Evolutionary conservation across 2,329 filamentous ascomycete genomes (phyloP), one percentile per base, ranked within the genome.

Genomic region (Alternaria rosae): DNA sequence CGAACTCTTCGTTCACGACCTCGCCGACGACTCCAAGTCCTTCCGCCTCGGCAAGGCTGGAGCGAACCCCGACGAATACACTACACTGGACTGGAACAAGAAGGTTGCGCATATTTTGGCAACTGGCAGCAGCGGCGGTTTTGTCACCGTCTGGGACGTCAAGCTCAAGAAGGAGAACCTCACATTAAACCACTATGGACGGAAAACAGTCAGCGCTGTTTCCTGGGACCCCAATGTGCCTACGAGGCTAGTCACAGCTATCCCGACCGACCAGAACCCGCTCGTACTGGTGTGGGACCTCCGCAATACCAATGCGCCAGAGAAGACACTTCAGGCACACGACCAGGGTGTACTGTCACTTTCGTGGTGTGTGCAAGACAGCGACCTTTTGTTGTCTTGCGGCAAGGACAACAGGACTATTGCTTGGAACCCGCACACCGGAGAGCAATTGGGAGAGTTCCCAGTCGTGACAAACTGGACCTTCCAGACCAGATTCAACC

Each of bases 401-500:
- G 96, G 95, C 70, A 98, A 98, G 82, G 95, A 99, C 80, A 98
- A 98, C 77, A 89, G 92, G 71, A 97, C 94, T 3, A 87, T 99
- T 63, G 89, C 95, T 64, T 99, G 96, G 95, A 98, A 98, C 79
- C 93, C 95, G 1, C 92, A 95, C 74, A 97, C 91, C 3, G 94
- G 94, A 55, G 89, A 95, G 76, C 85, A 88, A 12, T 91, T 93
- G 66, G 95, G 96, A 68, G 94, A 98, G 80, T 94, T 98, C 76
- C 94, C 94, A 5, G 93, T 97, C 73, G 94, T 97, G 56, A 97
- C 94, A n/a, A 99, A 98, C 80, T 99, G 95, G 94, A 97, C 94
- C 6, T 99, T 99, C 84, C 90, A 94, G 77, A 97, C 95, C 6
- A 88, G 91, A 65, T 98, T 96, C 86, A 94, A 97, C 78, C 95